Base-by-base conservation (phyloP, 164 flowering plant genomes). In the Liriodendron chinense region DNA sequence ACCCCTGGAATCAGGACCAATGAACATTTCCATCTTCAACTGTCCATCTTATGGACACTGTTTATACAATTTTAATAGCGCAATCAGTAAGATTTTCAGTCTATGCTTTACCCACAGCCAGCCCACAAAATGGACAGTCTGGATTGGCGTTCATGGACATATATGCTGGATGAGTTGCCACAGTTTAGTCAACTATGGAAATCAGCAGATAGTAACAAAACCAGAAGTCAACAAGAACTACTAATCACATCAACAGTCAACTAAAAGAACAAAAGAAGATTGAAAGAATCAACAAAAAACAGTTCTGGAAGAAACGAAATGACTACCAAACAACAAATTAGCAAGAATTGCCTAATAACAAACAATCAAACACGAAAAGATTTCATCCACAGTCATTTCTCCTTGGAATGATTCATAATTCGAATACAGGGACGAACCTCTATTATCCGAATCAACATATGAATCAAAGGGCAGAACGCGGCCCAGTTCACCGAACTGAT, bases 341-440 rank as follows among this genome's bases (percentile, higher is more conserved):
- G 13, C 14, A 23, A 64, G 28, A 64, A 56, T 13, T 56, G 12
- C 20, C 61, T 2, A 56, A 13, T 13, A 13, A 56, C 20, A 14
- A 22, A 21, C 2, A 53, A 53, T 53, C 59, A 53, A 53, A 53
- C 59, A 53, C 12, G 59, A 53, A 53, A 53, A 53, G 59, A 53
- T 53, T 53, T 53, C 59, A 53, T 16, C 59, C 13, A 16, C 59
- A 53, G 2, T 53, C 59, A 7, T 49, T 49, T 49, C 10, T 48
- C 9, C 10, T 49, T 49, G 9, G 53, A 49, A 49, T 49, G 7
- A n/a, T 49, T 49, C 10, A 49, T 49, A 67, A 25, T 67, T 18
- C 18, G 9, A 25, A 28, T 13, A 10, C 26, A 14, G 9, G 14
- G 16, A 72, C 86, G 79, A 49, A 94, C 98, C 97, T 90, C 78